Conservation (phyloP, 2,329 filamentous ascomycete species). For the Penicillium sp. region DNA sequence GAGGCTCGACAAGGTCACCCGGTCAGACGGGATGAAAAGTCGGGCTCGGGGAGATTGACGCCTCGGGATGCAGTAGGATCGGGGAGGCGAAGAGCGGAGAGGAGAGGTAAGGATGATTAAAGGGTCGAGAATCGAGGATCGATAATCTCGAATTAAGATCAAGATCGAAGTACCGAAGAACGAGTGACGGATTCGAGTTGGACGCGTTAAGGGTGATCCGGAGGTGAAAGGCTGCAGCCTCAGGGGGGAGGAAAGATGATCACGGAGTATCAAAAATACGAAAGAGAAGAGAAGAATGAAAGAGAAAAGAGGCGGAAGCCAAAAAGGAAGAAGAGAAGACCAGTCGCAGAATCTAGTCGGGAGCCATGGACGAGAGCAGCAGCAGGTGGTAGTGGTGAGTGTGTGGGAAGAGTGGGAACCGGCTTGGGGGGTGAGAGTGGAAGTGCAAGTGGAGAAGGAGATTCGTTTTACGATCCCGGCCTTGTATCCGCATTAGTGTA, state of each 20-base stretch:
- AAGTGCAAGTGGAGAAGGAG: background rate
- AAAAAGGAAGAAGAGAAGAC: slow-evolving; percentile 11
- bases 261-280: slow-evolving; percentile 10
- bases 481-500: slow-evolving; percentile 1
- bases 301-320: slow-evolving; percentile 14
- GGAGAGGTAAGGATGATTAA: background rate
- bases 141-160: slow-evolving; percentile 7
- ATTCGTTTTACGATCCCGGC: background rate
- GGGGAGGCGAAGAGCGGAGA: background rate
- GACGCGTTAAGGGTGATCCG: slow-evolving; percentile 3
- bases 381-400: too few relatives aligned
- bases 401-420: background rate
- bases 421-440: background rate
- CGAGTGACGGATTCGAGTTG: slow-evolving; percentile 5
- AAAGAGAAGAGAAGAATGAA: slow-evolving; percentile 16
- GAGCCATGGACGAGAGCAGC: slow-evolving; percentile 33
- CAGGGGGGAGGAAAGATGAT: slow-evolving; percentile 9
- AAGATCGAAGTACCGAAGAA: slow-evolving; percentile 9
- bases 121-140: background rate
- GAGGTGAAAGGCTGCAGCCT: slow-evolving; percentile 1
- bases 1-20: background rate
- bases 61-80: background rate
- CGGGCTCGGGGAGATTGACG: background rate
- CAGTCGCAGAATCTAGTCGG: slow-evolving; percentile 27
- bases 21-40: slow-evolving; percentile 1